A percentile compares a stretch with the other conserved stretches of the same genome.
phyloP scores from a whole-genome alignment of 208 protist species.

The Borovskyia barvae region DNA sequence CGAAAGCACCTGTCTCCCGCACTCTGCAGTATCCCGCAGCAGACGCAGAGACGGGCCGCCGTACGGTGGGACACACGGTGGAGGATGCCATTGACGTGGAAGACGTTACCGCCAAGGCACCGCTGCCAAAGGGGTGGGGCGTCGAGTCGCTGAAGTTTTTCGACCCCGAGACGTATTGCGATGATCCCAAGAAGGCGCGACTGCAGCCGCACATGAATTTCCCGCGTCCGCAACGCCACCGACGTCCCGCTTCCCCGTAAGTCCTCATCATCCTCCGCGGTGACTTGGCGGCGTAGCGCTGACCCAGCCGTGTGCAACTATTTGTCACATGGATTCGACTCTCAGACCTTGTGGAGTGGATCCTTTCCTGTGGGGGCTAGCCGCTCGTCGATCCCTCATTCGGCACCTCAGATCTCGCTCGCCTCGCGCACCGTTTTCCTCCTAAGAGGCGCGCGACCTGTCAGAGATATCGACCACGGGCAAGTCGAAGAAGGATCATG shows the following conservation, averaged over 20 bases:
- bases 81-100: slow-evolving; percentile 26
- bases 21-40: slow-evolving; percentile 6
- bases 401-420: too few relatives aligned
- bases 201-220: slow-evolving; percentile 24
- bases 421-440: too few relatives aligned
- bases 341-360: too few relatives aligned
- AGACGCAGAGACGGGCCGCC: slow-evolving; percentile 7
- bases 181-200: slow-evolving; percentile 65
- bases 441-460: too few relatives aligned
- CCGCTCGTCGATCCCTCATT: too few relatives aligned
- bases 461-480: too few relatives aligned
- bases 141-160: slow-evolving; percentile 63
- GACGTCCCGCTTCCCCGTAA: slow-evolving; percentile 2
- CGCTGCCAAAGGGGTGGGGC: slow-evolving; percentile 71
- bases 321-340: slow-evolving; percentile 5
- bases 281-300: too few relatives aligned
- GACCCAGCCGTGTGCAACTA: background rate
- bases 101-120: slow-evolving; percentile 15
- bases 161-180: slow-evolving; percentile 78
- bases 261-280: too few relatives aligned
- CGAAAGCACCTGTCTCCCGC: slow-evolving; percentile 5
- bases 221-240: slow-evolving; percentile 15
- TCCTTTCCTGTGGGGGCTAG: too few relatives aligned
- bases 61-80: slow-evolving; percentile 39
- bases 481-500: too few relatives aligned